Evolutionary conservation across 2,329 filamentous ascomycete species (phyloP), one percentile per base, ranked within the genome.

Genomic region (Aspergillus tamarii): DNA sequence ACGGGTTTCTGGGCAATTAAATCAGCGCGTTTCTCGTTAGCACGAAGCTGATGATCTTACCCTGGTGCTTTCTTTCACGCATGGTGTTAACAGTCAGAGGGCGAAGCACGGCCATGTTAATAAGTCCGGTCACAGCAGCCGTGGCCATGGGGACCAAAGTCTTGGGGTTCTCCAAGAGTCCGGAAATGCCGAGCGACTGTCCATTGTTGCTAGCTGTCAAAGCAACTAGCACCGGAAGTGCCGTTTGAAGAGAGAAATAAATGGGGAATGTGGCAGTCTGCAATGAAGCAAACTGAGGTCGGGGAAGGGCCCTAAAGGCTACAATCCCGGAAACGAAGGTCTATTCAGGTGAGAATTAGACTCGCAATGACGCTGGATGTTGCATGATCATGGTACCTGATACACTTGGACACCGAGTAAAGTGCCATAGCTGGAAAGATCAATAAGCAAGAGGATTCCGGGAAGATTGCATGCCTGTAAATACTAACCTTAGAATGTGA

Each of bases 391-490:
- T 26, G 60, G 78, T 79, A 91, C 89, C 77, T 98, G 93, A 80
- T 93, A 98, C 77, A 97, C 85, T 45, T 93, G 91, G 32, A 90
- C 90, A 67, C 95, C 95, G 16, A 98, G 84, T 57, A 98, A 86
- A 23, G 92, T 93, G 69, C 93, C 93, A 80, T 96, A 97, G 75
- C 92, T 95, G 70, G 16, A 59, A 63, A 61, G 58, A 12, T 21
- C 48, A 65, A 57, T 65, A 43, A 60, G 45, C 30, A 34, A 57
- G 8, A 34, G 46, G 34, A 21, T 53, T 21, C 14, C 56, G 28
- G 0, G 12, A 21, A 32, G 11, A 21, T n/a, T 8, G 19, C 30
- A 11, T 32, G 28, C 4, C 28, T n/a, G 4, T 52, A 7, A 16
- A 14, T 26, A 67, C 70, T n/a, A 59, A 74, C 75, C 74, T 76